phyloP scores from a whole-genome alignment of 306 rosid genomes.

The Pyrus communis region DNA sequence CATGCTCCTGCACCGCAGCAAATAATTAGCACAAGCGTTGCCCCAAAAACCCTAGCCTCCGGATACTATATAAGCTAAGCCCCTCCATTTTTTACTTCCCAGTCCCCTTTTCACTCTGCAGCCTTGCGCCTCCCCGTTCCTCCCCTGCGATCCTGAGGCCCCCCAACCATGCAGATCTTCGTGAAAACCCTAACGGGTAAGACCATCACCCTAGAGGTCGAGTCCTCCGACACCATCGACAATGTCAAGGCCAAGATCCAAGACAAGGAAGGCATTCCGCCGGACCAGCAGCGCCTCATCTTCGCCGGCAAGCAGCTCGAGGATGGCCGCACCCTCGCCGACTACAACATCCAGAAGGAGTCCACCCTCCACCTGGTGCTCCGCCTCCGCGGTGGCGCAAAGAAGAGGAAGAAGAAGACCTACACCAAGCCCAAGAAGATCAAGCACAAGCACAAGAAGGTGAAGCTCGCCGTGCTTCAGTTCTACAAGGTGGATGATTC shows the following conservation, averaged over 20 bases:
- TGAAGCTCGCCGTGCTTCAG: constrained; percentile 76
- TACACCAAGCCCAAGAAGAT: constrained; percentile 94
- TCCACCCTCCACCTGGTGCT: constrained; percentile 85
- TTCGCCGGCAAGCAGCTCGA: constrained; percentile 95
- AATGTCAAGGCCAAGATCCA: constrained; percentile 89
- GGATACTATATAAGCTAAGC: background rate
- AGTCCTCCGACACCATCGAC: constrained; percentile 87
- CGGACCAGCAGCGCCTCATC: constrained; percentile 91
- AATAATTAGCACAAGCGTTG: background rate
- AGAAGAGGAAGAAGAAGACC: constrained; percentile 97
- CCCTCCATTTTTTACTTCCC: background rate
- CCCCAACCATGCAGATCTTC: constrained; percentile 72
- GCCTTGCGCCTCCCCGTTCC: background rate
- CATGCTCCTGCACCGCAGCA: background rate
- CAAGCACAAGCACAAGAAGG: constrained; percentile 96
- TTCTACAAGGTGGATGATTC: constrained; percentile 87
- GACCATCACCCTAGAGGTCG: constrained; percentile 90
- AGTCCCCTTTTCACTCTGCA: background rate
- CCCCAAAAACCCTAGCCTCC: background rate
- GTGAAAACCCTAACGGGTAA: constrained; percentile 95
- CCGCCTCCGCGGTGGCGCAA: constrained; percentile 91
- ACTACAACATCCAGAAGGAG: constrained; percentile 92
- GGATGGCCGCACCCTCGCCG: constrained; percentile 94
- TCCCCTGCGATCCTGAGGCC: background rate
- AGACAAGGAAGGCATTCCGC: constrained; percentile 93